Conservation (phyloP, 164 flowering plant species). For the Santalum album region DNA sequence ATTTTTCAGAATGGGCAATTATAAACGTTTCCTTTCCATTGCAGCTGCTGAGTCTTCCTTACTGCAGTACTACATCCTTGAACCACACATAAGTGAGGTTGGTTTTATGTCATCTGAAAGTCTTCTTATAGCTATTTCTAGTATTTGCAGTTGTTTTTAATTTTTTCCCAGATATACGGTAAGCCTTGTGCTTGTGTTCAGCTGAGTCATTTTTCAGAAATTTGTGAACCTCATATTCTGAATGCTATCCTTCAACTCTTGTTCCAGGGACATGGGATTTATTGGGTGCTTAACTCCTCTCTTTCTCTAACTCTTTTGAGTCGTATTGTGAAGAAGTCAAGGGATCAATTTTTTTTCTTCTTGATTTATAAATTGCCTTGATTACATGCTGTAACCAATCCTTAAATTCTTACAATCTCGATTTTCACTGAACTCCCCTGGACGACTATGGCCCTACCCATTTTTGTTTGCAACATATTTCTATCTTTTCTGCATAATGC, state of each 20-base stretch:
- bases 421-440: too few relatives aligned
- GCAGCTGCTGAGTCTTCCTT: constrained; percentile 55
- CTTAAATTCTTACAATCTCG: too few relatives aligned
- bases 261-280: not conserved
- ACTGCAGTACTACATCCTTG: constrained; percentile 70
- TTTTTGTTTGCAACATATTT: too few relatives aligned
- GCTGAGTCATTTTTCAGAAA: not conserved
- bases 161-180: not conserved
- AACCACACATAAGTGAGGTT: constrained; percentile 66
- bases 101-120: not conserved
- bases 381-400: not conserved
- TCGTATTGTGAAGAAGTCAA: too few relatives aligned
- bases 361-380: not conserved
- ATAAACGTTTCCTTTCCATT: constrained; percentile 41
- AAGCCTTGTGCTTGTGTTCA: not conserved
- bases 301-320: not conserved
- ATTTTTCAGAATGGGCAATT: constrained; percentile 55
- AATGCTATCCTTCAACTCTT: not conserved
- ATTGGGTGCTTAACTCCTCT: too few relatives aligned
- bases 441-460: too few relatives aligned
- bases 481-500: too few relatives aligned
- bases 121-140: not conserved
- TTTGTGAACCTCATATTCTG: not conserved
- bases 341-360: not conserved
- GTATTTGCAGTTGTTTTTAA: not conserved